Evolutionary conservation across 2,329 filamentous ascomycete species (phyloP).

Genomic region (Fusarium clavum): DNA sequence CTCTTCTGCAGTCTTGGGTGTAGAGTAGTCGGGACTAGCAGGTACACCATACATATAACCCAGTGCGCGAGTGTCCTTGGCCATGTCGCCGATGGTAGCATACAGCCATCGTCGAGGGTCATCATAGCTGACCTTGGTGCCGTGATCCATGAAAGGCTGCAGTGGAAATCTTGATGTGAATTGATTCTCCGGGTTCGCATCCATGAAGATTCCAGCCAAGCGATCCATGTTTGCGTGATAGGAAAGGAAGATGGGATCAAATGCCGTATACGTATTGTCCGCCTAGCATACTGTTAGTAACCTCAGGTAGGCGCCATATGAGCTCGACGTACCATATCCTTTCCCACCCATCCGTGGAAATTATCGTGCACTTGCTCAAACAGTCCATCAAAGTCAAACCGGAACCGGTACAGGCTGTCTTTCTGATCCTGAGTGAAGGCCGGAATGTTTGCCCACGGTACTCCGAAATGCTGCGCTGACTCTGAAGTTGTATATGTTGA

Average conservation of each 20-base stretch:
- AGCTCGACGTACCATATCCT: neutral
- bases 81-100: neutral
- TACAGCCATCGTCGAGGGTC: neutral
- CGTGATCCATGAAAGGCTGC: neutral
- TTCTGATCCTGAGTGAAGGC: neutral
- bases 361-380: conserved; percentile 1
- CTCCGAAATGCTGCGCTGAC: neutral
- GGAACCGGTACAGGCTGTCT: neutral
- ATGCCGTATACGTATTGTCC: neutral
- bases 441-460: neutral
- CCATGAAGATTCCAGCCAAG: neutral
- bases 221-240: conserved; percentile 4
- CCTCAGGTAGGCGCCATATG: too few relatives aligned
- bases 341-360: neutral
- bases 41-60: conserved; percentile 2
- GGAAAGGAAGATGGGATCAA: neutral
- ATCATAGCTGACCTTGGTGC: neutral
- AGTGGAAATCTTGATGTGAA: neutral
- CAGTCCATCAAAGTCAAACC: neutral
- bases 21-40: neutral
- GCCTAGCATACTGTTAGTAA: neutral
- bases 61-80: neutral
- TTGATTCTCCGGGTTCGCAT: neutral
- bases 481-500: neutral
- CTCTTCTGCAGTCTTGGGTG: neutral